phyloP scores from a whole-genome alignment of 2,329 filamentous ascomycete genomes.

The Balansia obtecta region DNA sequence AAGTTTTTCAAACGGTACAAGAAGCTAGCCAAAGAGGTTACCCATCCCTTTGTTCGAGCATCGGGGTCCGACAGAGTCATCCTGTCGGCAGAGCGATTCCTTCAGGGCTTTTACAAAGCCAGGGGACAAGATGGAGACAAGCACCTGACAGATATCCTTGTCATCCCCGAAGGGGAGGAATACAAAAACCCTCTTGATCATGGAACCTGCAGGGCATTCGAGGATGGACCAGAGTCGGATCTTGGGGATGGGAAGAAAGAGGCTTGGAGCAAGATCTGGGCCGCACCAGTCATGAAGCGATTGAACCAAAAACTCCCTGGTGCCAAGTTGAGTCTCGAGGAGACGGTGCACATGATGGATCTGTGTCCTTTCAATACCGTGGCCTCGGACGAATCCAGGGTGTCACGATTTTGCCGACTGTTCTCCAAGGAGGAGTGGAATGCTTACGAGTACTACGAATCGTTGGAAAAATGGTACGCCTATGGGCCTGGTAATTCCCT shows the following conservation, averaged over 20 bases:
- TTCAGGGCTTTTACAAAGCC: constrained; percentile 52
- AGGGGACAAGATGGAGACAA: constrained; percentile 26
- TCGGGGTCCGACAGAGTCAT: constrained; percentile 60
- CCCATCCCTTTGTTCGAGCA: constrained; percentile 58
- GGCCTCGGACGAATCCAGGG: constrained; percentile 32
- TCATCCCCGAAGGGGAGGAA: constrained; percentile 53
- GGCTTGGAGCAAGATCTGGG: constrained; percentile 51
- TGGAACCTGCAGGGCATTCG: constrained; percentile 58
- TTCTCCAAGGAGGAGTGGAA: constrained; percentile 66
- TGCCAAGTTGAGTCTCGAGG: constrained; percentile 47
- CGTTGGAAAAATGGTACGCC: constrained; percentile 75
- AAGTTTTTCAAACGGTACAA: constrained; percentile 67
- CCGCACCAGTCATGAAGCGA: constrained; percentile 52
- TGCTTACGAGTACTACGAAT: constrained; percentile 69
- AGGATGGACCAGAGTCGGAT: constrained; percentile 39
- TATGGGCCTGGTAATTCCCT: constrained; percentile 66
- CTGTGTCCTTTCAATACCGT: constrained; percentile 78
- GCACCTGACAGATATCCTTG: constrained; percentile 44
- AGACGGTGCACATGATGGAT: constrained; percentile 71
- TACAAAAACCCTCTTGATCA: constrained; percentile 78
- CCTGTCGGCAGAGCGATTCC: constrained; percentile 63
- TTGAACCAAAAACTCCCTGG: constrained; percentile 58
- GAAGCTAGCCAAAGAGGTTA: constrained; percentile 36
- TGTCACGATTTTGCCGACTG: constrained; percentile 63
- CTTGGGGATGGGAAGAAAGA: constrained; percentile 38